Evolutionary conservation across 2,329 filamentous ascomycete species (phyloP), one percentile per base, ranked within the genome.

Genomic region (Trichoderma koningii): DNA sequence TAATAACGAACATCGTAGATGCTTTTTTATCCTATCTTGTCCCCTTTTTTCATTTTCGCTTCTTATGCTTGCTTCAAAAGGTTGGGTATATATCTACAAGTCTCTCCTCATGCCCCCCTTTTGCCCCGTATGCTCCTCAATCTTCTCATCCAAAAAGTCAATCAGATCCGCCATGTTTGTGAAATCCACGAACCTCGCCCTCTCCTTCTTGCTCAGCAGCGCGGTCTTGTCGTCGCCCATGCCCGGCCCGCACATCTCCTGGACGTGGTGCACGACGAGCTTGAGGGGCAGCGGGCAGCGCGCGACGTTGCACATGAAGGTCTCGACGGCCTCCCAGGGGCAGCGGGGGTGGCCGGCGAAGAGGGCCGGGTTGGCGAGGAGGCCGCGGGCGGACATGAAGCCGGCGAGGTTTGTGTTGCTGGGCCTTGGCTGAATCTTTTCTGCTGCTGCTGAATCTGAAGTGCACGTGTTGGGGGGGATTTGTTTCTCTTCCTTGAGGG

Each of bases 331-430:
- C 55, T 85, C 81, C 83, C 85, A 87, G 2, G 87, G 83, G 67
- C 87, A 89, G 23, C 80, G 75, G 5, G 81, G 75, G 70, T 82
- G 71, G 52, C 85, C 82, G 0, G 85, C 82, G 74, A 88, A 91
- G 56, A 91, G 76, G 3, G 87, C 85, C 1, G 89, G 89, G 74
- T 91, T 90, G 69, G 86, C 80, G 48, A 91, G 81, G 3, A 91
- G 79, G 9, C 87, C 88, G 55, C 89, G 82, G 7, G 89, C 89
- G 21, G 88, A 86, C 89, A 91, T 91, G 63, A 91, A 83, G 42
- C 89, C 87, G 1, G 83, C 76, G 7, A 88, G 79, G 41, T 82
- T 78, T 5, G 81, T 84, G 80, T 76, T 78, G 70, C 74, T 76
- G 19, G 77, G 77, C 4, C 68, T 66, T 7, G 66, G 67, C 48